Base-by-base conservation (phyloP, 768 basidiomycete genomes). In the Naematelia aurantialba region DNA sequence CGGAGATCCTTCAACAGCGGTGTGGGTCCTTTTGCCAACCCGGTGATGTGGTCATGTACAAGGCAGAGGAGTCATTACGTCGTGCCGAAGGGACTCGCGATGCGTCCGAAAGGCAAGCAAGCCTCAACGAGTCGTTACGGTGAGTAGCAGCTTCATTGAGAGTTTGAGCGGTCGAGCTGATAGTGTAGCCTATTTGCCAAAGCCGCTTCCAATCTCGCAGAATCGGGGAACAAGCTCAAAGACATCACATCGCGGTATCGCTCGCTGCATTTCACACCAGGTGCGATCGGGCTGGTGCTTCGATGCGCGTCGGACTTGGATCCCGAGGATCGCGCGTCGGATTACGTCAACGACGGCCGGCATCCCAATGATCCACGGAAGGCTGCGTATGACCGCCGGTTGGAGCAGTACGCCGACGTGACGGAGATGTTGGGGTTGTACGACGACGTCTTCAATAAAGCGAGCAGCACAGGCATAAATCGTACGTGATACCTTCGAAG, bases 1-100 rank as follows among this genome's bases (percentile, higher is more conserved):
- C 91, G 73, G 92, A 97, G 69, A 85, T 92, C 45, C 79, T 99
- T 39, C 94, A 98, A 72, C 86, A 89, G 68, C 83, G 91, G 74
- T 99, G 96, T 66, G 93, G 94, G 1, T 90, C 92, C 13, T 98
- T 98, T 83, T 97, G 92, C 77, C 93, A 93, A 66, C 87, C 93
- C 1, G 96, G 97, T 71, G 96, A 99, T 78, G 96, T 99, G 45
- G 89, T 96, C 83, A 78, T 96, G 26, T 97, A 98, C 81, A 99
- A 99, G 82, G 94, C 94, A 1, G 87, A 89, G 73, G 96, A 99
- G 79, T 91, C 89, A 66, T 82, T 96, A 31, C 87, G 91, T 10
- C 89, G 89, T 72, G 91, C 96, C 27, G 85, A 88, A 24, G 89
- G 91, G 70, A 85, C 89, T 19, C 81, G 83, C 55, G 87, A 86